These are phyloP conservation scores for Chamaecrista fasciculata DNA, from an alignment of 306 rosid species.

Conservation along the genomic window DNA sequence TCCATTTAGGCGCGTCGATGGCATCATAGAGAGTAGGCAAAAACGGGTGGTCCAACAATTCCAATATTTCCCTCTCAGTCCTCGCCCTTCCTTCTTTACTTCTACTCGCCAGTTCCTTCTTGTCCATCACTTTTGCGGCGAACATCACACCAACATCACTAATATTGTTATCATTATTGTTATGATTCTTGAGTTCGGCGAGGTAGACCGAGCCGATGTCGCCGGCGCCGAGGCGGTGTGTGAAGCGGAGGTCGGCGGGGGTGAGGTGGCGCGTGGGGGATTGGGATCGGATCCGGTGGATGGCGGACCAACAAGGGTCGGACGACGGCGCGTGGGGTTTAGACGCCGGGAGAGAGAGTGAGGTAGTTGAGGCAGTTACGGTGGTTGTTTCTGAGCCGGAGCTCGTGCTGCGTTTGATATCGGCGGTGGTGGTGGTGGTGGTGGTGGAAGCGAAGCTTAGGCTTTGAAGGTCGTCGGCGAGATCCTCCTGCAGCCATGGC, in stretches of 20 bases:
- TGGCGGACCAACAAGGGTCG: conserved; percentile 71
- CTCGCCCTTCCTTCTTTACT: conserved; percentile 80
- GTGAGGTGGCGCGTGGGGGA: conserved; percentile 46
- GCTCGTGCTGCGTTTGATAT: conserved; percentile 68
- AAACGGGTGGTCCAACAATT: conserved; percentile 67
- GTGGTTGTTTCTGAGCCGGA: conserved; percentile 68
- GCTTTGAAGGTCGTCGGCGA: conserved; percentile 75
- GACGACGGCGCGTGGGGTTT: conserved; percentile 64
- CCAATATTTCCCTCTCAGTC: conserved; percentile 74
- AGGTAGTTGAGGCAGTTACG: conserved; percentile 54
- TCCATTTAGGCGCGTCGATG: conserved; percentile 67
- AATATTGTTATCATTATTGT: conserved; percentile 18
- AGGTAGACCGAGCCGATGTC: conserved; percentile 81
- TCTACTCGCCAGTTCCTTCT: conserved; percentile 64
- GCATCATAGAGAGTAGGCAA: conserved; percentile 74
- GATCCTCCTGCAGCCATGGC: conserved; percentile 61
- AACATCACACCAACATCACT: conserved; percentile 32
- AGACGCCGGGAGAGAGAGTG: not conserved
- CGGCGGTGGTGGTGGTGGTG: conserved; percentile 41
- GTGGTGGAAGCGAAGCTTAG: conserved; percentile 65
- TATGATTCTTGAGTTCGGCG: conserved; percentile 42
- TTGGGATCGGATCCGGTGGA: conserved; percentile 70
- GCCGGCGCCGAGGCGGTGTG: conserved; percentile 65
- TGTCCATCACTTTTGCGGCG: conserved; percentile 87
- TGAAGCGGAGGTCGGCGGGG: conserved; percentile 69